phyloP scores from a whole-genome alignment of 306 rosid genomes.

The Cucurbita moschata region DNA sequence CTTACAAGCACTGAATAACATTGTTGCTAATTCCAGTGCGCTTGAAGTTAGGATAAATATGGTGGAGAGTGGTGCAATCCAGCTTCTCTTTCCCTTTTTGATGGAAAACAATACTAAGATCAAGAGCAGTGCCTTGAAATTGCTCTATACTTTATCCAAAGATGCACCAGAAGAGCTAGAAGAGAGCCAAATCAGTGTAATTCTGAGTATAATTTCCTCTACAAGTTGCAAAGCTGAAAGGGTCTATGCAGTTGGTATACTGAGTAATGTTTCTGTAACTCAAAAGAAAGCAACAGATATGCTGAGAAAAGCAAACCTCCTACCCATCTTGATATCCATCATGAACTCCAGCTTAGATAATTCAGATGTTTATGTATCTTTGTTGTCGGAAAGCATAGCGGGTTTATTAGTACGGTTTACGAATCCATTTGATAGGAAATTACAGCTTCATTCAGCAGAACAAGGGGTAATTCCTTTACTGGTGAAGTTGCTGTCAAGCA shows the following conservation, averaged over 20 bases:
- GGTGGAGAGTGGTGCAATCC: constrained; percentile 68
- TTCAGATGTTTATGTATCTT: constrained; percentile 15
- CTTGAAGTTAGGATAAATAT: constrained; percentile 46
- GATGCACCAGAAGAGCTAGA: constrained; percentile 57
- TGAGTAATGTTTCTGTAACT: constrained; percentile 49
- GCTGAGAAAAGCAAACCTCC: constrained; percentile 39
- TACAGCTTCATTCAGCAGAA: constrained; percentile 55
- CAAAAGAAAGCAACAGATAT: constrained; percentile 50
- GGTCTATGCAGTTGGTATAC: constrained; percentile 55
- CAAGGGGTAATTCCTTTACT: constrained; percentile 72
- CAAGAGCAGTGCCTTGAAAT: constrained; percentile 34
- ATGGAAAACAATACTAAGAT: constrained; percentile 40
- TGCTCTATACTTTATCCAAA: constrained; percentile 56
- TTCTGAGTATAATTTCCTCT: constrained; percentile 37
- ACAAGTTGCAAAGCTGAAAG: constrained; percentile 39
- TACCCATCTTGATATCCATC: constrained; percentile 41
- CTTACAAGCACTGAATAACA: constrained; percentile 65
- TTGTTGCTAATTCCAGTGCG: constrained; percentile 55
- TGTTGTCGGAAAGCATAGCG: constrained; percentile 32
- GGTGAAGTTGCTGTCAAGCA: constrained; percentile 48
- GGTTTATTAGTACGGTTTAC: constrained; percentile 57
- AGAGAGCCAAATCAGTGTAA: constrained; percentile 31
- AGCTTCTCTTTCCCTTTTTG: constrained; percentile 61
- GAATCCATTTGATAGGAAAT: constrained; percentile 51
- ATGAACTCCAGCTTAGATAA: constrained; percentile 25